Base-by-base conservation (phyloP, 768 basidiomycete genomes). In the Pilatotrama ljubarskyi region DNA sequence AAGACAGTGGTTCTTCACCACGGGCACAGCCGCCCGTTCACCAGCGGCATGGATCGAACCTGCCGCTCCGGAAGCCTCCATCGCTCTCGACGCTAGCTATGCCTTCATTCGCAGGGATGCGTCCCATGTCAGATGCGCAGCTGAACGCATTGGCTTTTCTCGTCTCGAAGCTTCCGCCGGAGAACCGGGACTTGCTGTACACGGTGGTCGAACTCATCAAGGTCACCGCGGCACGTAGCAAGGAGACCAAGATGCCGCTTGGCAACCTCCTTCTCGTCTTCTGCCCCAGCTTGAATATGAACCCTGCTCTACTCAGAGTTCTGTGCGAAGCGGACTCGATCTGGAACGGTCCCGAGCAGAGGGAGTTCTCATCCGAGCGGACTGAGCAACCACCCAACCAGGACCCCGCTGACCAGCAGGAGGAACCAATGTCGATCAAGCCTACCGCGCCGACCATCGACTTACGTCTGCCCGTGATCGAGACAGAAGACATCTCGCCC, bases 171-270 rank as follows among this genome's bases (percentile, higher is more conserved):
- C 77, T 98, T 0, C 94, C 95, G 0, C 74, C 73, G 60, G 92
- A 93, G 71, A 93, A 95, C 66, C 82, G 86, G 56, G 93, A 94
- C 70, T 78, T 96, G n/a, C 77, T 95, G 37, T 79, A 83, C 47
- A 95, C 93, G 13, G 85, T 96, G 22, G 82, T 85, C 48, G 87
- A 92, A 64, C 78, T 97, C 37, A 89, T 96, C 64, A 84, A 82
- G 43, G 84, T 82, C 42, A 95, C 93, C 14, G 85, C 91, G 0
- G 78, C 76, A 55, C 80, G 83, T 62, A 80, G 80, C 67, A 81
- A 80, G 63, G 83, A 85, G 66, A 98, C 93, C 36, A 93, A 92
- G 75, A 98, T 98, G 95, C 92, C 93, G 2, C 73, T 97, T 64
- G 88, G 88, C 71, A 97, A 97, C 68, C 73, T 98, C 65, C 76